phyloP scores from a whole-genome alignment of 2,329 filamentous ascomycete genomes.

The Diaporthe capsici region DNA sequence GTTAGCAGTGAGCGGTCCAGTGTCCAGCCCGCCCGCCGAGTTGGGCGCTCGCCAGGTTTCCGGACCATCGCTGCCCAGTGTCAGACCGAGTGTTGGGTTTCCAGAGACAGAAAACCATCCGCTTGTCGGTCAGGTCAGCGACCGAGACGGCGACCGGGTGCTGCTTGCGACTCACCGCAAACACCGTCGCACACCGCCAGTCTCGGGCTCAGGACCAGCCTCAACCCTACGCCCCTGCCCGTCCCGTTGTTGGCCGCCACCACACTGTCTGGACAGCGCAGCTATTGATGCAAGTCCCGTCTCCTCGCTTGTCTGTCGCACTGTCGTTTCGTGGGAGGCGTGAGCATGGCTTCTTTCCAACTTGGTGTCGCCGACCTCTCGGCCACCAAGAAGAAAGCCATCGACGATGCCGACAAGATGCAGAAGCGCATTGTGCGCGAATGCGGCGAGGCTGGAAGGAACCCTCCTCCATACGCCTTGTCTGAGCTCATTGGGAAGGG shows the following conservation, averaged over 20 bases:
- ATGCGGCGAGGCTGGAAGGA: conserved; percentile 67
- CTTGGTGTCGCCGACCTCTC: conserved; percentile 50
- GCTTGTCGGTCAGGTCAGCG: not conserved
- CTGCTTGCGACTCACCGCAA: not conserved
- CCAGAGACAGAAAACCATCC: not conserved
- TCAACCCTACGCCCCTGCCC: not conserved
- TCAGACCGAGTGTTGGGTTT: not conserved
- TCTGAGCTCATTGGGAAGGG: conserved; percentile 78
- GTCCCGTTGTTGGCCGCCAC: not conserved
- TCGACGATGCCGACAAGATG: conserved; percentile 76
- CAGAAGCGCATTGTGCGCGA: conserved; percentile 70
- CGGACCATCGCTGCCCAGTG: not conserved
- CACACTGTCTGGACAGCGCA: not conserved
- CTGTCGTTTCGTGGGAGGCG: not conserved
- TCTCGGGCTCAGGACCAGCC: not conserved
- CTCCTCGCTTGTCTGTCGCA: not conserved
- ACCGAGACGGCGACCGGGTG: not conserved
- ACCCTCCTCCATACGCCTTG: conserved; percentile 72
- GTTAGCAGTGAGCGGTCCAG: not conserved
- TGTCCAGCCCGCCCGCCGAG: not conserved
- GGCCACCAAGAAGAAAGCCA: conserved; percentile 60
- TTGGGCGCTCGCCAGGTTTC: not conserved
- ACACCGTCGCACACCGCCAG: conserved; percentile 20
- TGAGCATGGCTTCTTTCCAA: conserved; percentile 50
- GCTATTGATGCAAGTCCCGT: not conserved